Evolutionary conservation across 2,329 filamentous ascomycete genomes (phyloP).

Genomic region (Botrytis byssoidea): DNA sequence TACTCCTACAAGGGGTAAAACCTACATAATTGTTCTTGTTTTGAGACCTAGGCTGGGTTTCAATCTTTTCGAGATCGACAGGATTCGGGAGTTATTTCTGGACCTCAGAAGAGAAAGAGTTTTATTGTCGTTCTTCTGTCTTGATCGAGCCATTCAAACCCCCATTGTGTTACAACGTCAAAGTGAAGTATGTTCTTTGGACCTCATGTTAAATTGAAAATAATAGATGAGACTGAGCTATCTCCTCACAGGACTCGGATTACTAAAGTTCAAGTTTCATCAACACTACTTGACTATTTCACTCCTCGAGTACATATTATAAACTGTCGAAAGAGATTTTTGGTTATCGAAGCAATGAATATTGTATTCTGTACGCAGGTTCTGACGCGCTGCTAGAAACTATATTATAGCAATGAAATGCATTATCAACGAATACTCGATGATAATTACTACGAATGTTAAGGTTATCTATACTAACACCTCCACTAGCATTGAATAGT

Average conservation of each 20-base stretch:
- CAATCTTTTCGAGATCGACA: not conserved
- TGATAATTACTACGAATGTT: too few relatives aligned
- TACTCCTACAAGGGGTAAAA: not conserved
- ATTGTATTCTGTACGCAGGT: too few relatives aligned
- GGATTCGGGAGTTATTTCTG: not conserved
- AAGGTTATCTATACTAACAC: too few relatives aligned
- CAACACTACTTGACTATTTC: not conserved
- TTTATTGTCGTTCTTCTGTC: not conserved
- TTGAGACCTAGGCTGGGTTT: not conserved
- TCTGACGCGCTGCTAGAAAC: too few relatives aligned
- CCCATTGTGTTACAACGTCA: not conserved
- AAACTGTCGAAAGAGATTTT: too few relatives aligned
- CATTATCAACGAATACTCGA: too few relatives aligned
- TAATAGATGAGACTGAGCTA: not conserved
- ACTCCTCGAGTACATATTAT: not conserved
- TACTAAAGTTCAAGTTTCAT: not conserved
- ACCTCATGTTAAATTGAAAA: not conserved
- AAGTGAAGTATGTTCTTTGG: not conserved
- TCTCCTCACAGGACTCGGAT: not conserved
- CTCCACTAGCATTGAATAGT: too few relatives aligned
- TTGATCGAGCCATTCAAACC: rapidly evolving
- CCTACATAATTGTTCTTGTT: not conserved
- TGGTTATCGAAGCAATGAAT: too few relatives aligned
- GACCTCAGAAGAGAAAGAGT: not conserved
- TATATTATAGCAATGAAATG: too few relatives aligned